phyloP scores from a whole-genome alignment of 2,329 filamentous ascomycete species.

The Botrytis deweyae region DNA sequence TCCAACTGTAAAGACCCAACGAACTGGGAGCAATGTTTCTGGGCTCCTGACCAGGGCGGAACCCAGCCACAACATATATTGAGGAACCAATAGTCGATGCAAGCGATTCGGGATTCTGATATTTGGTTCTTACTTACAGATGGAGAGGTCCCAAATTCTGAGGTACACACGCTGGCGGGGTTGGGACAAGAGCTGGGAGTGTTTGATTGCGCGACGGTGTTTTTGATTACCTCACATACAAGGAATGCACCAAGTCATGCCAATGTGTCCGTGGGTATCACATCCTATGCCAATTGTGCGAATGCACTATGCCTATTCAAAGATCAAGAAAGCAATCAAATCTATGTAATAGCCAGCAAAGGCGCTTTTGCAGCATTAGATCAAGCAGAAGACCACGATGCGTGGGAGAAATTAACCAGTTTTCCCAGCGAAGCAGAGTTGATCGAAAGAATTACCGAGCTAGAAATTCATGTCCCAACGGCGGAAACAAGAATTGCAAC shows the following conservation, averaged over 20 bases:
- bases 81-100: not conserved
- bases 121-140: slow-evolving; percentile 9
- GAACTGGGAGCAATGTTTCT: not conserved
- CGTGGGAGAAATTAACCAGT: not conserved
- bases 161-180: not conserved
- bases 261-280: not conserved
- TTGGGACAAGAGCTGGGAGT: not conserved
- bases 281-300: not conserved
- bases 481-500: not conserved
- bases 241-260: not conserved
- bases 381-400: not conserved
- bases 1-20: not conserved
- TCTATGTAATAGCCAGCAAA: slow-evolving; percentile 3
- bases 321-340: not conserved
- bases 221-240: not conserved
- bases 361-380: not conserved
- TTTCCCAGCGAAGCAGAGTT: not conserved
- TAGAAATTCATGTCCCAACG: not conserved
- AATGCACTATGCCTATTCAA: slow-evolving; percentile 3
- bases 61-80: not conserved
- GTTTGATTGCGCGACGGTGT: not conserved
- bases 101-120: not conserved
- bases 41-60: not conserved
- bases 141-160: not conserved
- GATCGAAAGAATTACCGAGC: not conserved